Percentiles rank a stretch among this genome's conserved stretches.
These are phyloP conservation scores for Chlorella sorokiniana DNA, from an alignment of 139 green algal species.

Conservation along the genomic window DNA sequence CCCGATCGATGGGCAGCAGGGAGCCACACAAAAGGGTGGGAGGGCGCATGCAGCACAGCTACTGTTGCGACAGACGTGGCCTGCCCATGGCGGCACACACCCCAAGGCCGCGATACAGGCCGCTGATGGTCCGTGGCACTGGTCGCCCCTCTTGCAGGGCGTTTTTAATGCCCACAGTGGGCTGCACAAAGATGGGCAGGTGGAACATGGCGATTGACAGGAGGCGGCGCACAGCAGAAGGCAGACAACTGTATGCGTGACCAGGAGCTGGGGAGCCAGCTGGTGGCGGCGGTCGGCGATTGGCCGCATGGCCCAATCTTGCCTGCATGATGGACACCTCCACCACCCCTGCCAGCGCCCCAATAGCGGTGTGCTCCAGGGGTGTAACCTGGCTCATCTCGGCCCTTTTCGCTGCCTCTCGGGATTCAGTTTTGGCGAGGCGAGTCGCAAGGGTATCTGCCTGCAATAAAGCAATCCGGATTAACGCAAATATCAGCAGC, in stretches of 20 bases:
- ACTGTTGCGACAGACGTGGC: not conserved
- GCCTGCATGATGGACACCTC: slow-evolving; percentile 77
- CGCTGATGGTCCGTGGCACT: slow-evolving; percentile 60
- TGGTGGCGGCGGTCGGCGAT: not conserved
- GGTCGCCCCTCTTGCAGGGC: slow-evolving; percentile 79
- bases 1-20: not conserved
- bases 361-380: slow-evolving; percentile 82
- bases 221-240: not conserved
- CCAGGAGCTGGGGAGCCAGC: not conserved
- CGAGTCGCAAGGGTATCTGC: too few relatives aligned
- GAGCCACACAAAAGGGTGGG: not conserved
- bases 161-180: slow-evolving; percentile 90
- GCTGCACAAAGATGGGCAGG: slow-evolving; percentile 43
- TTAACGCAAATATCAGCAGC: too few relatives aligned
- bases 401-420: not conserved
- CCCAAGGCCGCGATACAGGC: slow-evolving; percentile 82
- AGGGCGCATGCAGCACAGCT: not conserved
- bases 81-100: slow-evolving; percentile 45
- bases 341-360: slow-evolving; percentile 64
- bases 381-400: slow-evolving; percentile 50
- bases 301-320: not conserved
- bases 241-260: not conserved
- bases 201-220: not conserved
- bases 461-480: too few relatives aligned
- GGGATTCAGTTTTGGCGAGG: too few relatives aligned